Evolutionary conservation across 2,329 filamentous ascomycete genomes (phyloP).

Genomic region (Neurospora crassa): DNA sequence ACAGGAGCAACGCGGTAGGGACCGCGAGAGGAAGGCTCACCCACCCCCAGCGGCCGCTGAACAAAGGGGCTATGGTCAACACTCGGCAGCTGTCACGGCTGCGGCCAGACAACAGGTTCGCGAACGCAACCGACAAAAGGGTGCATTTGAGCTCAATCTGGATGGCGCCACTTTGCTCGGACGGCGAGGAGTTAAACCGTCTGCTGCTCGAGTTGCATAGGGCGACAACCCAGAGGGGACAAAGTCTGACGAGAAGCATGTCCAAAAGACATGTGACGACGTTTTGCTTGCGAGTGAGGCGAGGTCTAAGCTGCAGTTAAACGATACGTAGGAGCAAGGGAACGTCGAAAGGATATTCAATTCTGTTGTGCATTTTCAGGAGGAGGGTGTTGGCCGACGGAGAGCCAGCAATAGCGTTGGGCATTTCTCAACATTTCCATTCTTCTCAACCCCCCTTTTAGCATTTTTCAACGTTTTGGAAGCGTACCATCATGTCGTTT

Average conservation of each 20-base stretch:
- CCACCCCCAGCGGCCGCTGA: constrained; percentile 21
- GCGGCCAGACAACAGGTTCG: constrained; percentile 73
- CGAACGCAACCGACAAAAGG: constrained; percentile 58
- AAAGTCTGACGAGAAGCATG: background rate
- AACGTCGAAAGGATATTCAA: background rate
- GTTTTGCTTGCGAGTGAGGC: background rate
- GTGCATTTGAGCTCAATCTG: constrained; percentile 83
- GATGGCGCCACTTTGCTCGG: constrained; percentile 86
- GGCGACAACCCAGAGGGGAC: background rate
- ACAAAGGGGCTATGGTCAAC: constrained; percentile 75
- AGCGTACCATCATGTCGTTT: background rate
- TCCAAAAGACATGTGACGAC: background rate
- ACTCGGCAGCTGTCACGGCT: constrained; percentile 73
- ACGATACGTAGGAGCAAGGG: background rate
- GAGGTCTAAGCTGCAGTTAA: background rate
- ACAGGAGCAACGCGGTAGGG: constrained; percentile 42
- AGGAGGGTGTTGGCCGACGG: background rate
- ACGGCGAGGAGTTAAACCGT: constrained; percentile 46
- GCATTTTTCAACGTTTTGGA: background rate
- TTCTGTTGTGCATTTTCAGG: background rate
- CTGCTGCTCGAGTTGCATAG: constrained; percentile 32
- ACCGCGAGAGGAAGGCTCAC: constrained; percentile 31
- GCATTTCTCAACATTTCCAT: background rate
- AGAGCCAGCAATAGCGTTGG: background rate
- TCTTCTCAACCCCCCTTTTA: background rate